Percentiles rank a stretch among this genome's conserved stretches.
Conservation (phyloP, 192 early-diverging fungal genomes). For the Mortierella alpina region DNA sequence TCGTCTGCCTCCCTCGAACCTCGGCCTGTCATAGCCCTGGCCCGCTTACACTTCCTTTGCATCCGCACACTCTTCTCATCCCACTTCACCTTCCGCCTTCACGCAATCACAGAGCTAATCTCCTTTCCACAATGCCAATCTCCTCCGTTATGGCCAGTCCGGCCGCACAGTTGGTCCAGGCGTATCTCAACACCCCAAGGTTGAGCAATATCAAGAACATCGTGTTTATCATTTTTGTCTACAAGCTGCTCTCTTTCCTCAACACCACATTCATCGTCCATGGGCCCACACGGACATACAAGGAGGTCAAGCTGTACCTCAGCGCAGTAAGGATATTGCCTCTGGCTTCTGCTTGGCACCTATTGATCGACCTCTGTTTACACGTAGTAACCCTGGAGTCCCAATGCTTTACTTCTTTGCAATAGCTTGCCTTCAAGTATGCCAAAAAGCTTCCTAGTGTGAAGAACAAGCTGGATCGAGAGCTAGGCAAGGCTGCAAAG, state of each 20-base stretch:
- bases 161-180: conserved; percentile 25
- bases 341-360: conserved; percentile 2
- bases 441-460: conserved; percentile 62
- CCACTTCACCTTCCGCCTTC: not conserved
- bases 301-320: conserved; percentile 55
- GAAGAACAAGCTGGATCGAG: conserved; percentile 73
- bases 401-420: not conserved
- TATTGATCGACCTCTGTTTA: not conserved
- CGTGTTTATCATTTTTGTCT: conserved; percentile 69
- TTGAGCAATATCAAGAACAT: conserved; percentile 67
- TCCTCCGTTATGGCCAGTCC: conserved; percentile 34
- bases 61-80: not conserved
- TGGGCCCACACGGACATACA: conserved; percentile 63
- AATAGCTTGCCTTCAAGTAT: conserved; percentile 62
- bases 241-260: conserved; percentile 57
- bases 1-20: too few species aligned
- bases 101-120: not conserved
- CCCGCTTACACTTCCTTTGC: not conserved
- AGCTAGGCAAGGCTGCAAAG: conserved; percentile 81
- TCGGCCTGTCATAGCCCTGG: too few species aligned
- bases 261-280: conserved; percentile 63
- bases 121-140: conserved; percentile 31
- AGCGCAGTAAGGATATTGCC: conserved; percentile 55
- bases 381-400: not conserved
- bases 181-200: conserved; percentile 57